phyloP scores from a whole-genome alignment of 768 basidiomycete genomes.

The Termitomyces sp. region DNA sequence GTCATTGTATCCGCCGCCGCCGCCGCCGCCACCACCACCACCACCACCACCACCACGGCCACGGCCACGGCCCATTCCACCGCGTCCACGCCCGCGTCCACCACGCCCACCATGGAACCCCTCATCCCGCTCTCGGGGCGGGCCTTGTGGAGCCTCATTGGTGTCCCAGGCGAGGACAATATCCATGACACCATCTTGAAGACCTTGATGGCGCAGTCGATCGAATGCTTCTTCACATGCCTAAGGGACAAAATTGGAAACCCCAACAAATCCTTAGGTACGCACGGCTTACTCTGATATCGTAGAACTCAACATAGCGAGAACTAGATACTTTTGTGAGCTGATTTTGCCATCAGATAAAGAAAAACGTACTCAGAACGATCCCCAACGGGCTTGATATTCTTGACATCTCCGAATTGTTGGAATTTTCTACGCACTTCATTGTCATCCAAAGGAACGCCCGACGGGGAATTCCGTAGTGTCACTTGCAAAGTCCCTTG shows the following conservation, averaged over 20 bases:
- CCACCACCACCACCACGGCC: constrained; percentile 33
- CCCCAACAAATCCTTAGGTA: neutral
- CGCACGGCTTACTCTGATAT: constrained; percentile 60
- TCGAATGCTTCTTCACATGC: constrained; percentile 79
- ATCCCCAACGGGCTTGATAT: constrained; percentile 58
- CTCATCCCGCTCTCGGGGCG: constrained; percentile 25
- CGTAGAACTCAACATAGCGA: constrained; percentile 91
- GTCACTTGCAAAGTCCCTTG: constrained; percentile 85
- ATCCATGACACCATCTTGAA: constrained; percentile 86
- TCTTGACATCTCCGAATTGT: constrained; percentile 87
- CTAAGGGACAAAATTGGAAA: constrained; percentile 23
- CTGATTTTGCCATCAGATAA: neutral
- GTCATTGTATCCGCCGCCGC: constrained; percentile 33
- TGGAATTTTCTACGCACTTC: constrained; percentile 85
- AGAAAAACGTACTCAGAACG: constrained; percentile 46
- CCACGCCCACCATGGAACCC: constrained; percentile 29
- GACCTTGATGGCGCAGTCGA: constrained; percentile 66
- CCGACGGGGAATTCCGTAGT: constrained; percentile 61
- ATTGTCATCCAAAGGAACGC: constrained; percentile 71
- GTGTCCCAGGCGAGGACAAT: constrained; percentile 84
- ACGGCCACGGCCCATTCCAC: constrained; percentile 32
- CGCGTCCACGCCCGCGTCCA: constrained; percentile 36
- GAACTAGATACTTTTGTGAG: constrained; percentile 43
- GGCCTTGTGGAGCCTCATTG: constrained; percentile 37
- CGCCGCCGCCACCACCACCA: constrained; percentile 30